phyloP scores from a whole-genome alignment of 768 basidiomycete species.

The Leccinum olivaceopallidum region DNA sequence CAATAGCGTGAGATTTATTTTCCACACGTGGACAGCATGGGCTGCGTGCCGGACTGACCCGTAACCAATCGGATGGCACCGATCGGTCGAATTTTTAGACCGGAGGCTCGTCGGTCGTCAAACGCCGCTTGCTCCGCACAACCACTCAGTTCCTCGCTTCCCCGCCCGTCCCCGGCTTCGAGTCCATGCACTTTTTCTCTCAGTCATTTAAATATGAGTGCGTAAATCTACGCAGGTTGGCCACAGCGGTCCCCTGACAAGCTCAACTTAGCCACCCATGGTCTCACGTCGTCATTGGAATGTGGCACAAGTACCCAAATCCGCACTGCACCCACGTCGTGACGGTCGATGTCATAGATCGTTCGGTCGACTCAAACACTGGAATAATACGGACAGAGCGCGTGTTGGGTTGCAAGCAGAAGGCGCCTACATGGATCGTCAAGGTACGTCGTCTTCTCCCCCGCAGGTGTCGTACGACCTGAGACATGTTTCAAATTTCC shows the following conservation, averaged over 20 bases:
- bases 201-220: slow-evolving; percentile 85
- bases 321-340: slow-evolving; percentile 88
- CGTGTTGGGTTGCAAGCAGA: slow-evolving; percentile 89
- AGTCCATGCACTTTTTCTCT: slow-evolving; percentile 81
- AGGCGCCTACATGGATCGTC: slow-evolving; percentile 88
- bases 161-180: slow-evolving; percentile 24
- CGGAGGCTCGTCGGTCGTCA: slow-evolving; percentile 12
- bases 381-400: slow-evolving; percentile 93
- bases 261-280: slow-evolving; percentile 69
- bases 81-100: slow-evolving; percentile 18
- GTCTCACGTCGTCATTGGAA: slow-evolving; percentile 87
- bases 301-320: slow-evolving; percentile 97
- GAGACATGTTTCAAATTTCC: not conserved
- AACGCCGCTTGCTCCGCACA: slow-evolving; percentile 18
- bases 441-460: slow-evolving; percentile 57
- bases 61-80: slow-evolving; percentile 31
- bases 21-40: not conserved
- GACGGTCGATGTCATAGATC: slow-evolving; percentile 84
- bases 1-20: slow-evolving; percentile 7
- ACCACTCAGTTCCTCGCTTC: slow-evolving; percentile 20
- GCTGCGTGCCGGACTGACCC: slow-evolving; percentile 18
- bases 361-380: slow-evolving; percentile 77
- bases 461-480: slow-evolving; percentile 11
- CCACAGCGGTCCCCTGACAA: slow-evolving; percentile 4
- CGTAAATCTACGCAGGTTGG: slow-evolving; percentile 32